phyloP scores from a whole-genome alignment of 2,329 filamentous ascomycete genomes.

The Fusarium sp. region DNA sequence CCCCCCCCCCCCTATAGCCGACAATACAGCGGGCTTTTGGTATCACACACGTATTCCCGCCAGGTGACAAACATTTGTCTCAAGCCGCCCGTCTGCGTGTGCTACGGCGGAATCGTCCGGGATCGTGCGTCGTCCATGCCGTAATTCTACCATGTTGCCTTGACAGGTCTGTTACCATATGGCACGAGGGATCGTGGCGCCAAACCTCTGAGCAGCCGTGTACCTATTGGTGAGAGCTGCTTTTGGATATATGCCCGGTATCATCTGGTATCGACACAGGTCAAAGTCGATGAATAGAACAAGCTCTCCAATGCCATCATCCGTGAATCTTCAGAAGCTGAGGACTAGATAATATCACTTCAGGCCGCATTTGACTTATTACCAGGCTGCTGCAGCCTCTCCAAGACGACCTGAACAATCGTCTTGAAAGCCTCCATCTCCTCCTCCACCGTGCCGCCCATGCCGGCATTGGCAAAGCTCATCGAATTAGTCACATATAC shows the following conservation, averaged over 20 bases:
- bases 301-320: neutral
- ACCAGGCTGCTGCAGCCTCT: constrained; percentile 40
- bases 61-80: constrained; percentile 39
- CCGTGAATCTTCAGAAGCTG: neutral
- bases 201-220: neutral
- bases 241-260: neutral
- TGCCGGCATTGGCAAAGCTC: constrained; percentile 75
- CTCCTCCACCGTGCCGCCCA: constrained; percentile 87
- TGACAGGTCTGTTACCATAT: constrained; percentile 30
- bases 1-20: constrained; percentile 4
- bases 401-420: constrained; percentile 72
- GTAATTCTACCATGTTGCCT: constrained; percentile 29
- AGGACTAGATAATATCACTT: neutral
- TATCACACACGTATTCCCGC: constrained; percentile 29
- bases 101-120: constrained; percentile 28
- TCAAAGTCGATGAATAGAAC: neutral
- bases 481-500: constrained; percentile 94
- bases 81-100: constrained; percentile 29
- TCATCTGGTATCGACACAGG: neutral
- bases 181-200: constrained; percentile 6
- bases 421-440: constrained; percentile 88
- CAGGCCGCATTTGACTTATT: constrained; percentile 11
- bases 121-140: constrained; percentile 26
- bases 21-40: constrained; percentile 3
- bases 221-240: neutral